Base-by-base conservation (phyloP, 257 asterid genomes). In the Solanum medicagineum region DNA sequence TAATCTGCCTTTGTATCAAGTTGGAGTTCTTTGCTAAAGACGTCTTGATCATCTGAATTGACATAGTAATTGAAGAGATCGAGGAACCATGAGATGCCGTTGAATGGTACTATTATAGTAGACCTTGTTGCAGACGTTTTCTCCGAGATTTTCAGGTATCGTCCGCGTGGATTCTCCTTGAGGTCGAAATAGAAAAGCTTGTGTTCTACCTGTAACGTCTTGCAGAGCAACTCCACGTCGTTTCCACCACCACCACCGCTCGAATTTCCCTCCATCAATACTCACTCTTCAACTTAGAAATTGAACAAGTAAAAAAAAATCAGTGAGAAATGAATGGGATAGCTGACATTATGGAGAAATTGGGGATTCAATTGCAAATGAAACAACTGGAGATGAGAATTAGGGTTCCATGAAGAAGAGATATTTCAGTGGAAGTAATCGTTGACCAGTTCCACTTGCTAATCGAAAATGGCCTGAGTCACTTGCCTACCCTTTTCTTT, bases 101-200 rank as follows among this genome's bases (percentile, higher is more conserved):
- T 92, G 79, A 93, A 93, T 65, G 99, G 99, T 7, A 96, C 97
- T 51, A 94, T 96, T 91, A 96, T 96, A 63, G 98, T 96, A 83
- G 99, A 96, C 92, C 99, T 90, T 71, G 99, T 92, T 80, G 98
- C 96, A 3, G 99, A 96, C 9, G 99, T 96, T 89, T 96, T 96
- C 92, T 96, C 98, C 4, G 98, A 96, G 89, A 96, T 96, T 92
- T 96, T 96, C 10, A 96, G 95, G 89, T 96, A 96, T 14, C 98
- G 91, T 42, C 99, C 98, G 6, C 99, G 92, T 29, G 99, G 98
- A 92, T 96, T 96, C 94, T 96, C 99, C 93, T 96, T 96, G 79
- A 96, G 94, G 89, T 96, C 98, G 88, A 96, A 96, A 91, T 96
- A 96, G 92, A 96, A 96, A 14, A 96, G 93, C 91, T 96, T 96